Conservation (phyloP, 31 red algal species). For the Bonnemaisonia californica region DNA sequence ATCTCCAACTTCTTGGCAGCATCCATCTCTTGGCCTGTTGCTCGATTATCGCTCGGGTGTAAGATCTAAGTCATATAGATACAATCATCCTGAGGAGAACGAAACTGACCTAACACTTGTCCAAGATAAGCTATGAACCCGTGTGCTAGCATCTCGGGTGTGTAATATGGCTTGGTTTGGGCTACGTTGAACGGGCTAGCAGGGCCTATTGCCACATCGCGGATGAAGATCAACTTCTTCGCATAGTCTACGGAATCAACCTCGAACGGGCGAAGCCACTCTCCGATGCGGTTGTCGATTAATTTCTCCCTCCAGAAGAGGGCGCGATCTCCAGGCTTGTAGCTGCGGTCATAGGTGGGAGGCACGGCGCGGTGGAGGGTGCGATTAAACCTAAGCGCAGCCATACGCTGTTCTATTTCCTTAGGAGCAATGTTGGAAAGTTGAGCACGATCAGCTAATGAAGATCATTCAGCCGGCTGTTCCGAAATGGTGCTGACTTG, state of each 20-base stretch:
- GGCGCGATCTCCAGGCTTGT: background rate
- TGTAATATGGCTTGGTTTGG: background rate
- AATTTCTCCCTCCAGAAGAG: slow-evolving; percentile 8
- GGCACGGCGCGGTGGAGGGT: background rate
- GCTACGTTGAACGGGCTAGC: background rate
- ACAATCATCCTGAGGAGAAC: background rate
- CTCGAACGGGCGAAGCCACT: background rate
- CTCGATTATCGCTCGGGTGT: background rate
- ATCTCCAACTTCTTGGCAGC: slow-evolving; percentile 3
- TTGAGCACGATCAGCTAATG: slow-evolving; percentile 1
- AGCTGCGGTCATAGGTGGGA: background rate
- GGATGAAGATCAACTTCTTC: background rate
- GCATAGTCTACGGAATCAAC: background rate
- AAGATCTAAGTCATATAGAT: slow-evolving; percentile 5
- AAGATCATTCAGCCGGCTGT: background rate
- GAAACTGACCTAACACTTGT: background rate
- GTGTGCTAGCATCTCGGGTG: background rate
- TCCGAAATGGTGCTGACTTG: background rate
- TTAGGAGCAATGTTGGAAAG: background rate
- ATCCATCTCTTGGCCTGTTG: slow-evolving; percentile 2
- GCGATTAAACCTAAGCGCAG: background rate
- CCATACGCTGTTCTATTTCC: slow-evolving; percentile 19
- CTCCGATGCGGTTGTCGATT: slow-evolving; percentile 16
- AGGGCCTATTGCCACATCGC: background rate
- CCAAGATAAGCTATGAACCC: background rate